Evolutionary conservation across 768 basidiomycete species (phyloP).

Genomic region (Lactarius akahatsu): DNA sequence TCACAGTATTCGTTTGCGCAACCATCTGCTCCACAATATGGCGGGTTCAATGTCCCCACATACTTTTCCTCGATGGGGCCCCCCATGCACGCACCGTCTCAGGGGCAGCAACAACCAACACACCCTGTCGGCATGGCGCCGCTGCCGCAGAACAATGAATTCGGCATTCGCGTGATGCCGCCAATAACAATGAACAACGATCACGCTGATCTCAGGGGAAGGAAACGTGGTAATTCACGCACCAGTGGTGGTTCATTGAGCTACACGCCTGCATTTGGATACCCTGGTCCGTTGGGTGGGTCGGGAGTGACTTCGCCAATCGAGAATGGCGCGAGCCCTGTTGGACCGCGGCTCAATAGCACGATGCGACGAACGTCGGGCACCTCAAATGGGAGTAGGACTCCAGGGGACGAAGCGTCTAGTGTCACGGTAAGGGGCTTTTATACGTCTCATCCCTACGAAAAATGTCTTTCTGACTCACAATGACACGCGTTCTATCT

Average conservation of each 20-base stretch:
- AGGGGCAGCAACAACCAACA: constrained; percentile 33
- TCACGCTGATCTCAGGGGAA: constrained; percentile 36
- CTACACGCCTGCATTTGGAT: constrained; percentile 63
- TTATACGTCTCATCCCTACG: background rate
- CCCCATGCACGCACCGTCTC: constrained; percentile 21
- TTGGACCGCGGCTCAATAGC: constrained; percentile 65
- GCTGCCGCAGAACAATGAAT: constrained; percentile 25
- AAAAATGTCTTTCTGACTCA: background rate
- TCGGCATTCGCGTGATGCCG: constrained; percentile 36
- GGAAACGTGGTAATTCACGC: constrained; percentile 25
- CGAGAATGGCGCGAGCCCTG: constrained; percentile 41
- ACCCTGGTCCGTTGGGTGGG: constrained; percentile 37
- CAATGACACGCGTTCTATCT: background rate
- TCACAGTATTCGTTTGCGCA: constrained; percentile 37
- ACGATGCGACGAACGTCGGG: constrained; percentile 48
- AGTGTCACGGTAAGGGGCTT: constrained; percentile 58
- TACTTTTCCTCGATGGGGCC: constrained; percentile 15
- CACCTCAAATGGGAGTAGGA: constrained; percentile 54
- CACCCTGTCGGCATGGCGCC: constrained; percentile 33
- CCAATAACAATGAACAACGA: constrained; percentile 34
- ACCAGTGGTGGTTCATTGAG: constrained; percentile 50
- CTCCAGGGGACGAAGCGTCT: constrained; percentile 71
- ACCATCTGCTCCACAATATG: constrained; percentile 36
- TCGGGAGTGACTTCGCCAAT: constrained; percentile 9
- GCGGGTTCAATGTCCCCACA: constrained; percentile 16